Evolutionary conservation across 1,284 basidiomycete genomes (phyloP).

Genomic region (Gymnopus androsaceus): DNA sequence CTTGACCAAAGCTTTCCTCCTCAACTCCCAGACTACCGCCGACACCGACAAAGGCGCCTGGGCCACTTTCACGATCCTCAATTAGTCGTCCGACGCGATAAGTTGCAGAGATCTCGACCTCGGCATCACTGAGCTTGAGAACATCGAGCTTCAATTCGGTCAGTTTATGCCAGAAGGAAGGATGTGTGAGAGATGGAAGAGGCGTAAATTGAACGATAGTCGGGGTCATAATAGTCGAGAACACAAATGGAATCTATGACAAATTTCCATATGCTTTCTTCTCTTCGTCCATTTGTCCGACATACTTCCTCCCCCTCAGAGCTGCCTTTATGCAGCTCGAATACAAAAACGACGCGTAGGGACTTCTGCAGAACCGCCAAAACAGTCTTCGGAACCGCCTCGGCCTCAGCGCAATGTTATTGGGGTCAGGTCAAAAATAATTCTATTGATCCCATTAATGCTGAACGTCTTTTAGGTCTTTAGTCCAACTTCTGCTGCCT

Average conservation of each 20-base stretch:
- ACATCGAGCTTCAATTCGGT: constrained; percentile 90
- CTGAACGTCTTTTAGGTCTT: constrained; percentile 79
- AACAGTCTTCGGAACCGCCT: constrained; percentile 12
- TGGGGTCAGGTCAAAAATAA: no score
- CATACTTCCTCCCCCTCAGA: background rate
- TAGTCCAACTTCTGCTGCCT: constrained; percentile 78
- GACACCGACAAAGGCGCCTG: constrained; percentile 63
- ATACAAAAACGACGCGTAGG: background rate
- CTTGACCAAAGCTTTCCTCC: constrained; percentile 17
- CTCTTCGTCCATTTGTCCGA: background rate
- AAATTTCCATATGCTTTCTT: background rate
- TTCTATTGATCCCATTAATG: no score
- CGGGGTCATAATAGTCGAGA: constrained; percentile 33
- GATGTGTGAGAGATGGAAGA: constrained; percentile 84
- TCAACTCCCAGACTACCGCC: constrained; percentile 17
- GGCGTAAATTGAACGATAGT: constrained; percentile 83
- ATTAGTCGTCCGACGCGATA: constrained; percentile 76
- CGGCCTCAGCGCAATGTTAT: constrained; percentile 30
- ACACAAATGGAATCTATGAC: background rate
- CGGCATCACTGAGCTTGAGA: constrained; percentile 80
- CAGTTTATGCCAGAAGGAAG: constrained; percentile 92
- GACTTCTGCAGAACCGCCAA: background rate
- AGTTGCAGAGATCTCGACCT: constrained; percentile 63
- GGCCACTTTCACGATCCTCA: constrained; percentile 71
- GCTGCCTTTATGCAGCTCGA: background rate